Evolutionary conservation across 2,329 filamentous ascomycete species (phyloP).

Genomic region (Aureobasidium uvarum): DNA sequence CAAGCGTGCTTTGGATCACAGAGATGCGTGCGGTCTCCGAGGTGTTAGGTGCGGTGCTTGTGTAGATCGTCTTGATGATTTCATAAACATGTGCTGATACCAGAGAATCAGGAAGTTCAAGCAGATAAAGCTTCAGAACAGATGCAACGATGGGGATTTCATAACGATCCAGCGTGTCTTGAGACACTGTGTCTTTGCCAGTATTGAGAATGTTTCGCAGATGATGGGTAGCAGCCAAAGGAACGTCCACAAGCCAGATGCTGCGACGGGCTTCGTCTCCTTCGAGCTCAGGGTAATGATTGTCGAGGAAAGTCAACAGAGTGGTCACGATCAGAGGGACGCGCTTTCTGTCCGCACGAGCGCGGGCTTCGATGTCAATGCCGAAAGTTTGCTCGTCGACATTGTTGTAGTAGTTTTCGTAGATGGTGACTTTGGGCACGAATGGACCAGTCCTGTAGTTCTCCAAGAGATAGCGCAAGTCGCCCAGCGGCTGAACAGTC

Average conservation of each 20-base stretch:
- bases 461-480: conserved; percentile 90
- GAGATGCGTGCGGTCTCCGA: conserved; percentile 78
- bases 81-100: conserved; percentile 98
- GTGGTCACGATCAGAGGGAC: conserved; percentile 91
- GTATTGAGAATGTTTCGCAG: conserved; percentile 82
- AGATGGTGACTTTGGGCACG: conserved; percentile 82
- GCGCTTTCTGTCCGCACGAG: conserved; percentile 89
- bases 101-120: conserved; percentile 95
- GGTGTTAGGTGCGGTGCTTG: conserved; percentile 71
- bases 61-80: conserved; percentile 97
- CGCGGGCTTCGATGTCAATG: conserved; percentile 93
- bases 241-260: conserved; percentile 94
- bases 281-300: conserved; percentile 95
- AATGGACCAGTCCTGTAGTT: conserved; percentile 96
- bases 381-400: conserved; percentile 98
- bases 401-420: conserved; percentile 99
- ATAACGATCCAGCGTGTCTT: conserved; percentile 77
- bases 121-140: conserved; percentile 86
- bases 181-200: conserved; percentile 68
- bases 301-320: conserved; percentile 90
- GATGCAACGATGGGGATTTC: conserved; percentile 94
- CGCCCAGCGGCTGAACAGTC: conserved; percentile 89
- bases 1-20: conserved; percentile 92
- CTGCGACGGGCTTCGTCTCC: conserved; percentile 88
- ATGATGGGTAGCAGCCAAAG: conserved; percentile 78